Evolutionary conservation across 2,329 filamentous ascomycete genomes (phyloP).

Genomic region (Fusarium dimerum): DNA sequence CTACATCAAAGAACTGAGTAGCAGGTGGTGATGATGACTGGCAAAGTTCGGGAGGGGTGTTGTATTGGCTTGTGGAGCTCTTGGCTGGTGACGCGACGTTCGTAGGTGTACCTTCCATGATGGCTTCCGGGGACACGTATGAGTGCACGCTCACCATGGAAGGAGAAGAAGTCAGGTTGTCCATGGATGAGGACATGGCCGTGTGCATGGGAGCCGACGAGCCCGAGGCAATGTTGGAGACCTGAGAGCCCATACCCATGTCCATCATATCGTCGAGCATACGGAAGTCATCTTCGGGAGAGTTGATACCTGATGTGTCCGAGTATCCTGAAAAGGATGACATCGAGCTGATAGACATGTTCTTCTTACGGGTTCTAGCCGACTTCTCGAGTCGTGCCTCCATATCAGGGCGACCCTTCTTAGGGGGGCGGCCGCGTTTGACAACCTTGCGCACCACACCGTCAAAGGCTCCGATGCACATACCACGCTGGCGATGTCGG

Average conservation of each 20-base stretch:
- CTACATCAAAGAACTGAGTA: slow-evolving; percentile 49
- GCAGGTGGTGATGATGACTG: slow-evolving; percentile 59
- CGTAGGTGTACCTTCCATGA: slow-evolving; percentile 39
- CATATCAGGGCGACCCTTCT: slow-evolving; percentile 61
- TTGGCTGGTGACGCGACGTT: slow-evolving; percentile 51
- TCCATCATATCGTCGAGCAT: slow-evolving; percentile 53
- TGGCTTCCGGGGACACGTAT: slow-evolving; percentile 50
- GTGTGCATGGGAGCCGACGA: slow-evolving; percentile 49
- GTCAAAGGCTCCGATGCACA: slow-evolving; percentile 94
- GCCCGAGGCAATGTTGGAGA: slow-evolving; percentile 36
- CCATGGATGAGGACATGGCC: slow-evolving; percentile 35
- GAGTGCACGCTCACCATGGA: slow-evolving; percentile 39
- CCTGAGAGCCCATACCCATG: slow-evolving; percentile 35
- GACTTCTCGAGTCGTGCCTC: slow-evolving; percentile 59
- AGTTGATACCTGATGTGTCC: slow-evolving; percentile 56
- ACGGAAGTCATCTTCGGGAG: slow-evolving; percentile 50
- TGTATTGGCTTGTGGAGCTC: slow-evolving; percentile 53
- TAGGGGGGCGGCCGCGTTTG: slow-evolving; percentile 60
- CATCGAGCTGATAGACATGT: slow-evolving; percentile 47
- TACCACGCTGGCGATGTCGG: slow-evolving; percentile 88
- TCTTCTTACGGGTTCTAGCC: slow-evolving; percentile 57
- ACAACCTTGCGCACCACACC: slow-evolving; percentile 64
- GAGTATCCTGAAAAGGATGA: slow-evolving; percentile 59
- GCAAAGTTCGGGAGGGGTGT: slow-evolving; percentile 62
- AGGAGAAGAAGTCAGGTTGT: slow-evolving; percentile 41